Base-by-base conservation (phyloP, 1,139 yeast species). In the Suhomyces yuchorum region DNA sequence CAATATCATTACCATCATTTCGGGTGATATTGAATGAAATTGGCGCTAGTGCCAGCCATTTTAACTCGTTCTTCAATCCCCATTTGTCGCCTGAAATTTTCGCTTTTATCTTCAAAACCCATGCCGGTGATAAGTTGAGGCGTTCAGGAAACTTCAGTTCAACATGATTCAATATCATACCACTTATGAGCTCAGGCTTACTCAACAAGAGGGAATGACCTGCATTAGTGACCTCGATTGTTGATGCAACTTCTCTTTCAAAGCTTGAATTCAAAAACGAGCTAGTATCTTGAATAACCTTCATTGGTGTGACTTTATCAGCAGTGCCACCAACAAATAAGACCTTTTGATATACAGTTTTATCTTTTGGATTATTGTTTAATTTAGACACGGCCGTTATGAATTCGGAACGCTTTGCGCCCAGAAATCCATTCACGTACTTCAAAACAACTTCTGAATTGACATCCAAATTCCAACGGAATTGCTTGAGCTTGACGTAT, bases 41-140 rank as follows among this genome's bases (percentile, higher is more conserved):
- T 0, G 84, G 75, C 44, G 74, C 73, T 4, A 83, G 72, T 37
- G 75, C 68, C 59, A 77, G 73, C 95, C 95, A 87, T 61, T 87
- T 87, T 51, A 72, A 74, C 60, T 85, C 88, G 59, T 87, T 87
- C 62, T 87, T 87, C 52, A 87, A 66, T 26, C 91, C 88, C 93
- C 93, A 87, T 63, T 87, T 87, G 56, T 81, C 86, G 1, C 86
- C 86, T 17, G 82, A 76, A 4, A 81, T 75, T 47, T 79, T 76
- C 1, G 88, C 88, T 57, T 84, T 81, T 18, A 79, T 71, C 46
- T 77, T 74, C 45, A 84, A 70, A 45, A 83, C 87, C 88, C 87
- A 84, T 3, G 84, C 79, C 4, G 84, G 80, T 4, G 84, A 77
- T 39, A 84, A 70, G 54, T 80, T 67, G 60, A 77, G 56, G 54